phyloP scores from a whole-genome alignment of 2,329 filamentous ascomycete genomes.

The Beauveria sp. region DNA sequence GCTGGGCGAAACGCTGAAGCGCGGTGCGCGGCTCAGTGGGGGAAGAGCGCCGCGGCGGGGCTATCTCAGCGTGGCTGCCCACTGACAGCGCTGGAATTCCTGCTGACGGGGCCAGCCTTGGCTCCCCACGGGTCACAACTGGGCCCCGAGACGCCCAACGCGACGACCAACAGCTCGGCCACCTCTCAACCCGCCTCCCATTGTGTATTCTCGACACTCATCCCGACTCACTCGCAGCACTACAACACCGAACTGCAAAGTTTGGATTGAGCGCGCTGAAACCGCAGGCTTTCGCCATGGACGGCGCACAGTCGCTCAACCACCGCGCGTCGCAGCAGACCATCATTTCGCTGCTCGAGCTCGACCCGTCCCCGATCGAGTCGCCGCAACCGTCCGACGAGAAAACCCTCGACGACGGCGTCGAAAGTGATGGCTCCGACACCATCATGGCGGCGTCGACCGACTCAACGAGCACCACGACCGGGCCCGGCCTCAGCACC shows the following conservation, averaged over 20 bases:
- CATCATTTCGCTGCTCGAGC: slow-evolving; percentile 60
- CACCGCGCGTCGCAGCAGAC: slow-evolving; percentile 43
- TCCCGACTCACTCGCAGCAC: too few relatives aligned
- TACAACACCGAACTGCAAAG: not conserved
- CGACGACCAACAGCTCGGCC: not conserved
- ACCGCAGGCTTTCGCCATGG: not conserved
- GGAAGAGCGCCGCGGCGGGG: not conserved
- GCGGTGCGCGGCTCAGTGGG: not conserved
- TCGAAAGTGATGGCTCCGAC: slow-evolving; percentile 20
- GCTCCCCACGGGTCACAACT: not conserved
- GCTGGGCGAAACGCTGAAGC: not conserved
- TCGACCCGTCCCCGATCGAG: slow-evolving; percentile 77
- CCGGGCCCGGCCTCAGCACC: slow-evolving; percentile 54
- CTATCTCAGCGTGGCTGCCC: not conserved
- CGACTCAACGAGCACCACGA: slow-evolving; percentile 30
- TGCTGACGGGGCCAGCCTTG: slow-evolving; percentile 2
- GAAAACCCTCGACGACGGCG: slow-evolving; percentile 36
- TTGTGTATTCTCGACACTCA: not conserved
- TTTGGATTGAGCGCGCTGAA: not conserved
- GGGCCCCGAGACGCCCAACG: not conserved
- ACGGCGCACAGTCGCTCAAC: slow-evolving; percentile 21
- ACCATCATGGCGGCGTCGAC: slow-evolving; percentile 18
- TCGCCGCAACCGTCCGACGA: slow-evolving; percentile 41
- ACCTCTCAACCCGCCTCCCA: not conserved
- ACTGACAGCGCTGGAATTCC: not conserved